Base-by-base conservation (phyloP, 805 yeast genomes). In the Brettanomyces custersianus region DNA sequence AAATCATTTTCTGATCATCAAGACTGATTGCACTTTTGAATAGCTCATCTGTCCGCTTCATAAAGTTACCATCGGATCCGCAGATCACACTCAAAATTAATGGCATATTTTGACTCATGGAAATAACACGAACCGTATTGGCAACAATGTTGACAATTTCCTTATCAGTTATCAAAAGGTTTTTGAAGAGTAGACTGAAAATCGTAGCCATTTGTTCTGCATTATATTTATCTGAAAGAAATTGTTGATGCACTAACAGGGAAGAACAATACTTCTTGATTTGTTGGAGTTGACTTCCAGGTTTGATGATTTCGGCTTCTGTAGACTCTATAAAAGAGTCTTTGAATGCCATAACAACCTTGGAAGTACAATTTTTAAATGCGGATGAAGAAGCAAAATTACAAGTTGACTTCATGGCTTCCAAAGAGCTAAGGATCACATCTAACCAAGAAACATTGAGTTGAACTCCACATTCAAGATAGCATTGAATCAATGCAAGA, bases 241-340 rank as follows among this genome's bases (percentile, higher is more conserved):
- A 20, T 2, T 18, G 19, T 19, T 46, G 43, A 16, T 46, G 41
- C 23, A 45, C 29, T 54, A 54, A 50, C 20, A 52, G 38, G 4
- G 38, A 35, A 11, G 55, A 46, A 21, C 49, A 50, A 29, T 54
- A 55, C 13, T 35, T 23, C 19, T 42, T 46, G 23, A 52, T 29
- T 3, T 30, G 31, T 4, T 34, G 34, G 4, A 33, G 17, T 1
- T 31, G 18, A 4, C 19, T 9, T 4, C 29, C 29, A 2, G 45
- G 38, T 18, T 19, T 26, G 3, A 31, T 27, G 3, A 40, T 22
- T 23, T 46, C 44, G 3, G 6, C 23, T 18, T 35, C 34, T n/a
- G n/a, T n/a, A n/a, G n/a, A n/a, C n/a, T n/a, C n/a, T n/a, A n/a
- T n/a, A n/a, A n/a, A n/a, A n/a, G n/a, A n/a, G n/a, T n/a, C n/a